Evolutionary conservation across 306 rosid species (phyloP).

Genomic region (Lotus japonicus): DNA sequence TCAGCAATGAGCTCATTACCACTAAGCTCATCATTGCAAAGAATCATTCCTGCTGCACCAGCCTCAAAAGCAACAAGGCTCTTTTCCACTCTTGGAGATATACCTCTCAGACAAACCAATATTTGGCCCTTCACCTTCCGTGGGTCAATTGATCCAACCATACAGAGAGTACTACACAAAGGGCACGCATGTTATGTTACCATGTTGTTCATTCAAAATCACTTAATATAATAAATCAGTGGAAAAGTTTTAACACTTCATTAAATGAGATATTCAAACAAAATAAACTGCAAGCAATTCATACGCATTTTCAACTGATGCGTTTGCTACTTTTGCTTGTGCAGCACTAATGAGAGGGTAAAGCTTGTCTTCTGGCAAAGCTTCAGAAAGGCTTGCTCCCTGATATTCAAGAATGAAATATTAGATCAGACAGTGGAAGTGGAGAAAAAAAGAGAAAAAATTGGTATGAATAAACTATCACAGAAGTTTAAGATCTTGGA

Average conservation of each 20-base stretch:
- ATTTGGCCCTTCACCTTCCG: slow-evolving; percentile 49
- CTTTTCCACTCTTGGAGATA: slow-evolving; percentile 34
- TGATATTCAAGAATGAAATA: neutral
- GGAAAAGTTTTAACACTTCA: too few relatives aligned
- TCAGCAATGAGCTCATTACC: slow-evolving; percentile 40
- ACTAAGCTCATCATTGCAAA: slow-evolving; percentile 34
- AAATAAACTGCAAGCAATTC: neutral
- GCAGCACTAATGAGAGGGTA: slow-evolving; percentile 52
- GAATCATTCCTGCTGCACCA: slow-evolving; percentile 78
- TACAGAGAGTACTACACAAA: slow-evolving; percentile 35
- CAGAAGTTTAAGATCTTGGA: too few relatives aligned
- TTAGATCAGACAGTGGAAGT: neutral
- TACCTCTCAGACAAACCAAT: slow-evolving; percentile 57
- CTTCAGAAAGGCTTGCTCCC: slow-evolving; percentile 50
- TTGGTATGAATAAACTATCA: too few relatives aligned
- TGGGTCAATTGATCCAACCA: slow-evolving; percentile 39
- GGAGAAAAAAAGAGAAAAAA: neutral
- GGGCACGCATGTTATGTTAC: neutral
- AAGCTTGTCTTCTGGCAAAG: slow-evolving; percentile 30
- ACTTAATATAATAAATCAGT: neutral
- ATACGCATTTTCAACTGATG: slow-evolving; percentile 34
- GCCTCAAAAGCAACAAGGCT: slow-evolving; percentile 43
- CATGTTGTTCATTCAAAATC: neutral
- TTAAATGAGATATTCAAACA: too few relatives aligned
- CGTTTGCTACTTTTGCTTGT: slow-evolving; percentile 29